A percentile compares a stretch with the other conserved stretches of the same genome.
Conservation (phyloP, 2,329 filamentous ascomycete genomes). For the Endocalyx cinctus region DNA sequence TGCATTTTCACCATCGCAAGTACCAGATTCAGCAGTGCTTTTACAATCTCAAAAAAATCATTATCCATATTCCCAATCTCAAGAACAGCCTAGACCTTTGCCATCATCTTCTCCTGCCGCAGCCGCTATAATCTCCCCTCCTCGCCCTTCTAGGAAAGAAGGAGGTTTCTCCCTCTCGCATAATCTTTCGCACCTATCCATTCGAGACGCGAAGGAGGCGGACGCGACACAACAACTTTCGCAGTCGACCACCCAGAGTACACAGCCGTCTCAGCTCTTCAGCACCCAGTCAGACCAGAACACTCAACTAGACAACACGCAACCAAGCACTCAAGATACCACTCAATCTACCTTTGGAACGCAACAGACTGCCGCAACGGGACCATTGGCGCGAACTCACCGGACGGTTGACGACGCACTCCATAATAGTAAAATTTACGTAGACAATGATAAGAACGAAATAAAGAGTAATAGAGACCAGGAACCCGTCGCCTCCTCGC, state of each 20-base stretch:
- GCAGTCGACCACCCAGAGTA: constrained; percentile 7
- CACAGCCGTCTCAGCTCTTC: constrained; percentile 6
- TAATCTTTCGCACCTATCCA: constrained; percentile 11
- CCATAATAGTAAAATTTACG: no score
- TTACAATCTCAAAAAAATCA: constrained; percentile 4
- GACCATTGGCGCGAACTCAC: no score
- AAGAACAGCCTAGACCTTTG: constrained; percentile 2
- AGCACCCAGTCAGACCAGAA: constrained; percentile 5
- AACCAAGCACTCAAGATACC: not conserved
- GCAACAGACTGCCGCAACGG: no score
- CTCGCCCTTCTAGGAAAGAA: no score
- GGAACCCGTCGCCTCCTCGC: no score
- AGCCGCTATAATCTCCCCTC: no score
- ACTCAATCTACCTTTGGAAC: no score
- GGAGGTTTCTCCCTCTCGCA: no score
- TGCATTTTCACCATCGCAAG: constrained; percentile 6
- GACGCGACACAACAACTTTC: constrained; percentile 1
- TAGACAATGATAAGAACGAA: no score
- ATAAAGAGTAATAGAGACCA: no score
- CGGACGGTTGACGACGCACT: no score
- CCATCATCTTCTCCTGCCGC: constrained; percentile 4
- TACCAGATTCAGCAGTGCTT: constrained; percentile 7
- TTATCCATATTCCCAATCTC: constrained; percentile 6
- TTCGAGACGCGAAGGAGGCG: constrained; percentile 9
- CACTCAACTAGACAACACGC: constrained; percentile 3